These are phyloP conservation scores for Echinochloa phyllopogon DNA, from an alignment of 176 grass and related monocot genomes.

Conservation along the genomic window DNA sequence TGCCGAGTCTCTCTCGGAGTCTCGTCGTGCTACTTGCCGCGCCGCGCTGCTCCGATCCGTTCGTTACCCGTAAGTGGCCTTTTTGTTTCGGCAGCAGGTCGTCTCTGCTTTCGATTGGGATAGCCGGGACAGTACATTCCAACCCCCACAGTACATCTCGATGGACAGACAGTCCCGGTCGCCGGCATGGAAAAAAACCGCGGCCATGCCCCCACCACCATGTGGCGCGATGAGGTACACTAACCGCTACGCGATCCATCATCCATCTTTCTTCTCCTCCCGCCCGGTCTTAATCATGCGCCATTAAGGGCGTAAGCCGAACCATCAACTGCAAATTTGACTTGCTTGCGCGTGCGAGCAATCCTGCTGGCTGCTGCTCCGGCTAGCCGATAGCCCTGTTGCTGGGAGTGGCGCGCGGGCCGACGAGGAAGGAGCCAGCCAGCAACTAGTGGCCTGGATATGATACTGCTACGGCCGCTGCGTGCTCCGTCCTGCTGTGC, in stretches of 20 bases:
- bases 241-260: constrained; percentile 12
- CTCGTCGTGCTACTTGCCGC: constrained; percentile 33
- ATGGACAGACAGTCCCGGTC: not conserved
- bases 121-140: constrained; percentile 31
- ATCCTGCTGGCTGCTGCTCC: not conserved
- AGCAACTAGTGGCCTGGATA: not conserved
- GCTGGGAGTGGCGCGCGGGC: not conserved
- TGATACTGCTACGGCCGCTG: not conserved
- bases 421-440: not conserved
- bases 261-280: not conserved
- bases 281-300: constrained; percentile 9
- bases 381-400: not conserved
- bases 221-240: constrained; percentile 42
- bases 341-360: constrained; percentile 29
- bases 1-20: too few relatives aligned
- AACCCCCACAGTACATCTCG: constrained; percentile 14
- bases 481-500: constrained; percentile 24
- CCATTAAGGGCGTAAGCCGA: constrained; percentile 48
- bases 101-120: constrained; percentile 25
- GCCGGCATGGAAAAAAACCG: not conserved
- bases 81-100: not conserved
- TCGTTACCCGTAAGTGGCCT: not conserved
- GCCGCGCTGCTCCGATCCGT: not conserved
- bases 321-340: constrained; percentile 55
- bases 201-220: not conserved